phyloP scores from a whole-genome alignment of 1,284 basidiomycete species.

The Ceratobasidium sp. region DNA sequence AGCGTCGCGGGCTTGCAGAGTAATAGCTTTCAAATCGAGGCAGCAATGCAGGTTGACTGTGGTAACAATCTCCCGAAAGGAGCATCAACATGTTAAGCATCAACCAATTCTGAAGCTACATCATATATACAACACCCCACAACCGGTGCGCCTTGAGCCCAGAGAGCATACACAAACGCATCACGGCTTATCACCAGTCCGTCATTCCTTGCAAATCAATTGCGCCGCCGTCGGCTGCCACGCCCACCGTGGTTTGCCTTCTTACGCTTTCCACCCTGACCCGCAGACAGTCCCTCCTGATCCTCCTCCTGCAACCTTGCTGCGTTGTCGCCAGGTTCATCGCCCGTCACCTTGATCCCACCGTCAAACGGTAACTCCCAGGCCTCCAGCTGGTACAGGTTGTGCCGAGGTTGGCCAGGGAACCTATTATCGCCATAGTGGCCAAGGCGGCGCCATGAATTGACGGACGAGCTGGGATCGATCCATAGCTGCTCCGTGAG shows the following conservation, averaged over 20 bases:
- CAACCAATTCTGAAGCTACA: constrained; percentile 31
- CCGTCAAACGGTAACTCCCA: not conserved
- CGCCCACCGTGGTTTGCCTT: too few species aligned
- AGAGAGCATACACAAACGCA: constrained; percentile 28
- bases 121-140: constrained; percentile 35
- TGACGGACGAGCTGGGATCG: not conserved
- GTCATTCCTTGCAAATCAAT: too few species aligned
- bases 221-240: too few species aligned
- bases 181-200: too few species aligned
- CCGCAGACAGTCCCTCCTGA: too few species aligned
- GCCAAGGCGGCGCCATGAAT: not conserved
- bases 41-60: constrained; percentile 98
- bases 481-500: not conserved
- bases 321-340: too few species aligned
- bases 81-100: constrained; percentile 24
- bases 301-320: too few species aligned
- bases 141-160: constrained; percentile 31
- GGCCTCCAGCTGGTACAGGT: not conserved
- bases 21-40: constrained; percentile 97
- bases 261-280: too few species aligned
- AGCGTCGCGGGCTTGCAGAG: constrained; percentile 95
- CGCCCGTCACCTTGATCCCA: too few species aligned
- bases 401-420: not conserved
- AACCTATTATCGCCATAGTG: not conserved
- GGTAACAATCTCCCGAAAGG: constrained; percentile 87